Evolutionary conservation across 148 eudicot genomes (phyloP).

Genomic region (Polygonum aviculare): DNA sequence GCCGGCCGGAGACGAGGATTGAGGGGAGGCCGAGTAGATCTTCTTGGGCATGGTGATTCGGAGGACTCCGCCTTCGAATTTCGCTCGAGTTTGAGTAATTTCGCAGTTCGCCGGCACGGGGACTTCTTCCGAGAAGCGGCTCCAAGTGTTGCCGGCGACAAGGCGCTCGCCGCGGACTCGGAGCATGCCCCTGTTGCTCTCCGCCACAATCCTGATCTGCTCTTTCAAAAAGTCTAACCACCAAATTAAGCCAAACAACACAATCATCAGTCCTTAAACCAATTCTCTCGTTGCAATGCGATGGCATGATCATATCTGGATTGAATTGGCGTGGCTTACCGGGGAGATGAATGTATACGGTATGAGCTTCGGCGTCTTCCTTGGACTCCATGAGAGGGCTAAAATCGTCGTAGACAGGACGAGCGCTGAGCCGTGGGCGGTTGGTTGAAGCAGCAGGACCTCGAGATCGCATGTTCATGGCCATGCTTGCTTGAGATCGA

Average conservation of each 20-base stretch:
- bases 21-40: not conserved
- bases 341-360: conserved; percentile 42
- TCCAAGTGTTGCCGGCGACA: conserved; percentile 33
- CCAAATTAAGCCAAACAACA: not conserved
- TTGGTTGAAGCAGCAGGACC: not conserved
- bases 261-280: not conserved
- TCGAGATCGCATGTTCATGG: not conserved
- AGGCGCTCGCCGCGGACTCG: conserved; percentile 53
- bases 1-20: not conserved
- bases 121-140: conserved; percentile 47
- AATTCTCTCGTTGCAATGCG: not conserved
- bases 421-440: not conserved
- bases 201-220: conserved; percentile 47
- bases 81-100: conserved; percentile 43
- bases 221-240: conserved; percentile 50
- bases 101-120: conserved; percentile 37
- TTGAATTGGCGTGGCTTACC: conserved; percentile 21
- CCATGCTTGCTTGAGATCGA: not conserved
- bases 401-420: conserved; percentile 40
- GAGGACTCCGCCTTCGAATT: conserved; percentile 39
- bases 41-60: conserved; percentile 44
- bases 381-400: conserved; percentile 44
- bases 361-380: conserved; percentile 33
- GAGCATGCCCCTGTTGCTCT: conserved; percentile 26
- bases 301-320: not conserved